Evolutionary conservation across 2,329 filamentous ascomycete species (phyloP), one percentile per base, ranked within the genome.

Genomic region (Colletotrichum spinosum): DNA sequence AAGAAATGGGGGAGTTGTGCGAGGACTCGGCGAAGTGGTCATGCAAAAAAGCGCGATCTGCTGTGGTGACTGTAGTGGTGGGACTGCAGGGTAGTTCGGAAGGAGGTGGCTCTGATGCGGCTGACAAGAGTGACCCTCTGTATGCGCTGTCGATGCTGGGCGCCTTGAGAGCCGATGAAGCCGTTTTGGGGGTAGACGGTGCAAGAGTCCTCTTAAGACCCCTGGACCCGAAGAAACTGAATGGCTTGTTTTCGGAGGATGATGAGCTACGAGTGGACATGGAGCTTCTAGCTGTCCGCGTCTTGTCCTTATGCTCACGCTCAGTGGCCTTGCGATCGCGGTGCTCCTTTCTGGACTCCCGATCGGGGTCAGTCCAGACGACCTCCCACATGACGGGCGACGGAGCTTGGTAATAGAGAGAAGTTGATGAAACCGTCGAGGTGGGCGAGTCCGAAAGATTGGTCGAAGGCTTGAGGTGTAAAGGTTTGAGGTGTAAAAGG

Each of bases 311-410:
- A 48, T 68, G 71, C 33, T 72, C 71, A 25, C 73, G 76, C 65
- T 80, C 79, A 51, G 73, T 71, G 67, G 82, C 81, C 69, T 86
- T 87, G 52, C 80, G 81, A 2, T 81, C 79, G 13, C 81, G 81
- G 59, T 82, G 79, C 71, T 88, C 82, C 3, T 85, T 84, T 13
- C 87, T 80, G 8, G 81, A 78, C 74, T 88, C 83, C 62, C 79
- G 77, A 54, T 84, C 78, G 25, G 83, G 83, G 61, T 88, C 86
- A 4, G 84, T 84, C 86, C 86, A 88, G 51, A 86, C 76, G 38
- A 88, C 83, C 71, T 88, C 85, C 72, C 86, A 88, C 86, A 88
- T 88, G 49, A 61, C 73, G 69, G 38, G 37, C 52, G n/a, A 9
- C 44, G 25, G 17, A 37, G 17, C 33, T 44, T 13, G 10, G 11